Percentiles rank a stretch among this genome's conserved stretches.
Evolutionary conservation across 192 early-diverging fungal genomes (phyloP).

Genomic region (Backusella westeae): DNA sequence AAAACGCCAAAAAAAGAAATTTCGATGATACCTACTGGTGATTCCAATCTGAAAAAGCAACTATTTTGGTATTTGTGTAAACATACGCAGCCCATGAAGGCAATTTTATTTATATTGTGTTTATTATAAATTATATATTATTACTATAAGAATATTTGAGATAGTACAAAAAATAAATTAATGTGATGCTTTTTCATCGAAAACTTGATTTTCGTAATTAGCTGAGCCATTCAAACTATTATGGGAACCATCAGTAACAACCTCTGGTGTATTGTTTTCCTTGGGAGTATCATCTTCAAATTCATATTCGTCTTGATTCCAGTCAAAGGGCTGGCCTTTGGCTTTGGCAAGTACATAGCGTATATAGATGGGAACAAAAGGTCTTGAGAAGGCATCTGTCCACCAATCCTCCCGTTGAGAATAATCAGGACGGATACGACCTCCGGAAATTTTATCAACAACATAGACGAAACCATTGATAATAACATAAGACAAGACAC

Average conservation of each 20-base stretch:
- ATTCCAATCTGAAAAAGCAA: no score
- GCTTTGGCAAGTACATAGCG: slow-evolving; percentile 24
- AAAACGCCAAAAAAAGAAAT: no score
- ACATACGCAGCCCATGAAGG: not conserved
- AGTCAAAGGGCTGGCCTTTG: slow-evolving; percentile 24
- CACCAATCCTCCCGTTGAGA: slow-evolving; percentile 34
- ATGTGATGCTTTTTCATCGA: not conserved
- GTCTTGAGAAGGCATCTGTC: slow-evolving; percentile 16
- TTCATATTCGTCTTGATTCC: slow-evolving; percentile 22
- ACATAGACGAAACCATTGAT: slow-evolving; percentile 65
- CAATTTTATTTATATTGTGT: not conserved
- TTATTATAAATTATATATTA: not conserved
- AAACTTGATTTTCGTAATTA: not conserved
- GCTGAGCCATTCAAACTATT: not conserved
- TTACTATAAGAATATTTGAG: not conserved
- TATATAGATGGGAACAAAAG: slow-evolving; percentile 30
- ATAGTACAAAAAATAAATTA: not conserved
- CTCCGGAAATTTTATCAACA: slow-evolving; percentile 53
- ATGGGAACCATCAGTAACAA: not conserved
- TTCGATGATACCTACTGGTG: no score
- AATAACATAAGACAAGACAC: slow-evolving; percentile 65
- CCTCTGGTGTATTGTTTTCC: not conserved
- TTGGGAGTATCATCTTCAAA: slow-evolving; percentile 21
- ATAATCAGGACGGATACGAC: slow-evolving; percentile 47
- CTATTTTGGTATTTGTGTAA: no score